A percentile compares a stretch with the other conserved stretches of the same genome.
These are phyloP conservation scores for Ascochyta pisi DNA, from an alignment of 2,329 filamentous ascomycete genomes.

Conservation along the genomic window DNA sequence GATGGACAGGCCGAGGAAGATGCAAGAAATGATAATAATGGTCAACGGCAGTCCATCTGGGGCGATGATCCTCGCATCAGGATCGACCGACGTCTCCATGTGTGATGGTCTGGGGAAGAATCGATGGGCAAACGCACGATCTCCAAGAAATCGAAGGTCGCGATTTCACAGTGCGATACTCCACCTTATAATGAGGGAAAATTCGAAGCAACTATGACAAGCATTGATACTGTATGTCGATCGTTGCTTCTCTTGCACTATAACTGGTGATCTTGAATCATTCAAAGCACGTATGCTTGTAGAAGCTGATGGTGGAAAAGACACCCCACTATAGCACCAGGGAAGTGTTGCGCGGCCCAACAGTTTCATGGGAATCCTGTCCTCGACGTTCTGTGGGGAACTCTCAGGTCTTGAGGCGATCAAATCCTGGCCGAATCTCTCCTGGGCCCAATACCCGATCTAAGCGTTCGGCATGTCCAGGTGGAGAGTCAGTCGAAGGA, in stretches of 20 bases:
- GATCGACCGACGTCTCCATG: constrained; percentile 22
- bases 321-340: background rate
- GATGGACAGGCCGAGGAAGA: constrained; percentile 25
- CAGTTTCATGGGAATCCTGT: constrained; percentile 12
- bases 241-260: constrained; percentile 4
- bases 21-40: constrained; percentile 22
- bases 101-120: constrained; percentile 8
- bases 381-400: constrained; percentile 5
- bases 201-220: background rate
- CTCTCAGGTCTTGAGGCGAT: background rate
- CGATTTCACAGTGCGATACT: background rate
- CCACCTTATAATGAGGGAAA: constrained; percentile 8
- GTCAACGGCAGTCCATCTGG: constrained; percentile 27
- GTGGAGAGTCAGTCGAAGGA: background rate
- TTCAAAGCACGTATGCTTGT: background rate
- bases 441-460: background rate
- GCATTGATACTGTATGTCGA: constrained; percentile 13
- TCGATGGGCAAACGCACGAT: background rate
- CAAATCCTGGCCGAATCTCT: background rate
- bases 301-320: background rate
- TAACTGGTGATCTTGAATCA: constrained; percentile 5
- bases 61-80: constrained; percentile 16
- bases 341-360: constrained; percentile 6
- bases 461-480: background rate
- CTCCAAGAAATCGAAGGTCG: background rate